These are phyloP conservation scores for Zasmidium cellare DNA, from an alignment of 2,329 filamentous ascomycete genomes.

Conservation along the genomic window DNA sequence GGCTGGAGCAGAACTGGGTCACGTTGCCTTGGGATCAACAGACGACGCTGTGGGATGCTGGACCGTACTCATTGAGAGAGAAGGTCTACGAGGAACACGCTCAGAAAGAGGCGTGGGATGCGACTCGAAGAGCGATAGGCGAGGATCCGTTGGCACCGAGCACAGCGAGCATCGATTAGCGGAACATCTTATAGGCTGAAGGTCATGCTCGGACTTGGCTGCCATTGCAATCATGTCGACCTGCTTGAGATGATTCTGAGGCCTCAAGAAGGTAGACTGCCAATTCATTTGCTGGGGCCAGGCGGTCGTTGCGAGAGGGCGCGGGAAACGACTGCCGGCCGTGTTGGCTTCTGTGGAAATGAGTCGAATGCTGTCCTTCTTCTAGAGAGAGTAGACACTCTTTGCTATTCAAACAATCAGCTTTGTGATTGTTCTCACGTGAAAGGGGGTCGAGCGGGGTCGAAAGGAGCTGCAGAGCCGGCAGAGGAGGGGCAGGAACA, in stretches of 20 bases:
- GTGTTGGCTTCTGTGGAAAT: too few relatives aligned
- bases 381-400: neutral
- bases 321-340: too few relatives aligned
- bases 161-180: too few relatives aligned
- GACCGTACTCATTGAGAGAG: neutral
- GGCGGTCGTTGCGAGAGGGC: too few relatives aligned
- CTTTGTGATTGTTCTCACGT: neutral
- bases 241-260: too few relatives aligned
- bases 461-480: neutral
- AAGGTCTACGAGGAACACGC: neutral
- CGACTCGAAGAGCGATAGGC: neutral
- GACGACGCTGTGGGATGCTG: neutral
- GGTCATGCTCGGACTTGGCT: too few relatives aligned
- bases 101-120: neutral
- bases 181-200: too few relatives aligned
- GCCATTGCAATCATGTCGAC: too few relatives aligned
- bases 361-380: too few relatives aligned
- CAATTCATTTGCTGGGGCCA: too few relatives aligned
- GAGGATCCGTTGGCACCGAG: neutral
- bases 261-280: too few relatives aligned
- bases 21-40: neutral
- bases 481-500: neutral
- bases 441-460: neutral
- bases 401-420: neutral
- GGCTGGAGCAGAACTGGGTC: neutral